Base-by-base conservation (phyloP, 495 filamentous ascomycete species). In the Hyaloscypha variabilis region DNA sequence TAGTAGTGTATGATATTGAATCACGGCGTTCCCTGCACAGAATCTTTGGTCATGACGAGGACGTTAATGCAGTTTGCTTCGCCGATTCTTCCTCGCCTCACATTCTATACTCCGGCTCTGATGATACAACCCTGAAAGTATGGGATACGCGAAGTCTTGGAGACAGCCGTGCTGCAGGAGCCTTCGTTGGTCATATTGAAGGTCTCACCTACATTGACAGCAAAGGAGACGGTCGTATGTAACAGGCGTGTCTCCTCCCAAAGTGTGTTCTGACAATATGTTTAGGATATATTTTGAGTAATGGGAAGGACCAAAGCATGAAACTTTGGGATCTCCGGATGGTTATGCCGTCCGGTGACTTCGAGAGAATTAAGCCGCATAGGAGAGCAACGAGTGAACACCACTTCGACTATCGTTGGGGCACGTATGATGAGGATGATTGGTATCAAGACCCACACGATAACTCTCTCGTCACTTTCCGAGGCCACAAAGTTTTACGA, bases 11-110 rank as follows among this genome's bases (percentile, higher is more conserved):
- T 71, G 95, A 99, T 71, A 87, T 99, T 50, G 94, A 97, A 73
- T 87, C 87, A 1, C 85, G 88, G 31, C 80, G 83, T 52, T 81
- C 90, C 1, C 82, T 96, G 28, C 85, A 97, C 50, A 86, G 86
- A 62, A 88, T 98, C 21, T 78, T 77, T 28, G 92, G 91, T 2
- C 95, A 99, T 71, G 75, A 84, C 13, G 86, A 95, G 67, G 94
- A 99, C 75, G 95, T 99, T 28, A 99, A 99, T 75, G 95, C 95
- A 24, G 95, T 99, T 1, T 97, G 94, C 75, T 98, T 94, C 72
- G 95, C 92, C 13, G 95, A 98, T 75, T 85, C 84, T 58, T 84
- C 85, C 21, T 97, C 93, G 0, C 95, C 95, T 3, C 94, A 99
- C 73, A 94, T 99, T 64, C 81, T 99, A 11, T 99, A 97, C 75